Evolutionary conservation across 345 rosid genomes (phyloP), one percentile per base, ranked within the genome.

Genomic region (Hibiscus tridactylites): DNA sequence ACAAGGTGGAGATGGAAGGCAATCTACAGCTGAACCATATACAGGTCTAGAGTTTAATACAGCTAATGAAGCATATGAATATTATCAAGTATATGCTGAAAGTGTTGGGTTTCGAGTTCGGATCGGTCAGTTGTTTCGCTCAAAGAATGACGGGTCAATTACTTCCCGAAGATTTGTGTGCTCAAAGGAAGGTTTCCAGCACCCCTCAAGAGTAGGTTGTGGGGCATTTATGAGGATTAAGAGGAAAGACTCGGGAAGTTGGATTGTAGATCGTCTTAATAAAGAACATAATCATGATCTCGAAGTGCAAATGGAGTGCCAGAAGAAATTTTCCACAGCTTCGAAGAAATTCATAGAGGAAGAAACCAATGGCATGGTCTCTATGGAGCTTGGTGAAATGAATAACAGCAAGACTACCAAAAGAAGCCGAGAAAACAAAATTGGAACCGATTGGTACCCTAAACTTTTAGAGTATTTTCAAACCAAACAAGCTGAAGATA

Each of bases 151-250:
- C 64, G 91, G 89, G 3, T 90, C 94, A 0, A 81, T 93, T 61
- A 93, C 98, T 5, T 93, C 96, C 5, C 72, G 97, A 71, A 78
- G 96, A 70, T 93, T 93, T 81, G 98, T 93, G 62, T 93, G 96
- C 82, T 93, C 96, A 0, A 91, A 87, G 79, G 98, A 93, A 85
- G 98, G 98, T 65, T 90, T 90, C 83, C 95, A 91, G 77, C 98
- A 91, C 75, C 98, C 98, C 53, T 87, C 97, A 6, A 85, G 97
- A 74, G 83, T 91, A 57, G 98, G 98, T 6, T 93, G 98, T 72
- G 91, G 96, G 28, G 95, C 97, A 74, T 90, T 86, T 84, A 91
- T 91, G 97, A 85, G 96, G 83, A 90, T 93, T 67, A 93, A 93
- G 83, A 88, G 85, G 70, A 92, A 90, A 79, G 94, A 84, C 49